Evolutionary conservation across 2,329 filamentous ascomycete genomes (phyloP).

Genomic region (Aureobasidium lini): DNA sequence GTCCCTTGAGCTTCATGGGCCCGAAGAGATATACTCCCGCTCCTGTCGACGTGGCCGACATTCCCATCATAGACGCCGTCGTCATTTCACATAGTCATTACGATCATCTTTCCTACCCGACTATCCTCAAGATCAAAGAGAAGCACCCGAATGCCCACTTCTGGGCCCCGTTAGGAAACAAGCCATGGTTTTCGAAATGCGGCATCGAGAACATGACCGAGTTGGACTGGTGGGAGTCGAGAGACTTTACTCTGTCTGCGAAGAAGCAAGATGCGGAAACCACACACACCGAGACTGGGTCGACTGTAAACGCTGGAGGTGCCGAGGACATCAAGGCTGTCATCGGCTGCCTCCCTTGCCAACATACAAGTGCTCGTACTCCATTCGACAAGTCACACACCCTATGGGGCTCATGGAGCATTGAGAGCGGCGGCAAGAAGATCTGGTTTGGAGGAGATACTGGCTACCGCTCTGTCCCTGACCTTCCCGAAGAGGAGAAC

Average conservation of each 20-base stretch:
- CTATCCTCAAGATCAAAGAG: constrained; percentile 61
- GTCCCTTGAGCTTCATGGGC: constrained; percentile 61
- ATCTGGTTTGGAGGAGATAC: constrained; percentile 83
- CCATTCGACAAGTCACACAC: constrained; percentile 65
- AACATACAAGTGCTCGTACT: constrained; percentile 68
- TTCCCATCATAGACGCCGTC: constrained; percentile 47
- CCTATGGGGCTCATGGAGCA: constrained; percentile 82
- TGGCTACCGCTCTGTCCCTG: constrained; percentile 73
- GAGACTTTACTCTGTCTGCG: constrained; percentile 57
- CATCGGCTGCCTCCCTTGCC: constrained; percentile 73
- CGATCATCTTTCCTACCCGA: constrained; percentile 77
- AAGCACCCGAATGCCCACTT: constrained; percentile 74
- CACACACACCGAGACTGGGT: background rate
- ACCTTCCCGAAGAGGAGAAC: constrained; percentile 54
- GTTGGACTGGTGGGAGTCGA: constrained; percentile 90
- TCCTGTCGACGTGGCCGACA: constrained; percentile 48
- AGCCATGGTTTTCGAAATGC: constrained; percentile 66
- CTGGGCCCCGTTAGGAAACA: constrained; percentile 78
- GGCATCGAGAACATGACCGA: constrained; percentile 76
- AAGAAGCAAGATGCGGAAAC: constrained; percentile 13
- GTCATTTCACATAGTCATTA: constrained; percentile 89
- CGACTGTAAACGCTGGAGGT: constrained; percentile 7
- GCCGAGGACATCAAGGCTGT: constrained; percentile 55
- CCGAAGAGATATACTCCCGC: constrained; percentile 69
- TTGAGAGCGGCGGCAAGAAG: constrained; percentile 65